Evolutionary conservation across 2,329 filamentous ascomycete species (phyloP), one percentile per base, ranked within the genome.

Genomic region (Botrytis byssoidea): DNA sequence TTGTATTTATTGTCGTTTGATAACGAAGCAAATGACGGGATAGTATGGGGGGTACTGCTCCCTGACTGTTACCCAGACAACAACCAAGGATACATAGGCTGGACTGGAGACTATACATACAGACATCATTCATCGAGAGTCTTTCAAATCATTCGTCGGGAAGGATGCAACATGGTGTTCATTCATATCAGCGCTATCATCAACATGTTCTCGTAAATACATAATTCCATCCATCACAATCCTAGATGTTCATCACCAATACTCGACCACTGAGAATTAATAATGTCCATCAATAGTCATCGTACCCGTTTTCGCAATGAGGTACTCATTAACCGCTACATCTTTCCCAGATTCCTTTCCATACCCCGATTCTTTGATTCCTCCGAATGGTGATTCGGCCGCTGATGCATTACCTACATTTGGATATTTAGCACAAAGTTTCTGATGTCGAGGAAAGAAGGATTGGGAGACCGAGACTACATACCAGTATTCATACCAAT

Each of bases 301-400:
- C 0, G 89, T 91, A 14, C 89, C 89, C 0, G 89, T 91, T 83
- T 91, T 91, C 20, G 87, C 89, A 63, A 91, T 86, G 77, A 89
- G 74, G 77, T 90, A 91, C 79, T 91, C 89, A 63, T 86, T 84
- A 32, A 91, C 85, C 5, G 89, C 89, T 67, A 91, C 89, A 75
- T 91, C 88, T 81, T 90, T 91, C 25, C 90, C 90, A 46, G 85
- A 88, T 79, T 91, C 90, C 81, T 92, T 91, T 35, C 90, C 90
- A 79, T 91, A 91, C 0, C 90, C 90, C 9, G 86, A 89, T 79
- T 91, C 88, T 82, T 91, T 91, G 78, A 91, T 90, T 4, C 90
- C 90, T 29, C 90, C 90, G 78, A 92, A 92, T 4, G 90, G 90
- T 35, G 87, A 87, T 79, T 92, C 90, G 0, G 89, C 89, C 2